Conservation (phyloP, 1,284 basidiomycete genomes). For the Papiliotrema fonsecae region DNA sequence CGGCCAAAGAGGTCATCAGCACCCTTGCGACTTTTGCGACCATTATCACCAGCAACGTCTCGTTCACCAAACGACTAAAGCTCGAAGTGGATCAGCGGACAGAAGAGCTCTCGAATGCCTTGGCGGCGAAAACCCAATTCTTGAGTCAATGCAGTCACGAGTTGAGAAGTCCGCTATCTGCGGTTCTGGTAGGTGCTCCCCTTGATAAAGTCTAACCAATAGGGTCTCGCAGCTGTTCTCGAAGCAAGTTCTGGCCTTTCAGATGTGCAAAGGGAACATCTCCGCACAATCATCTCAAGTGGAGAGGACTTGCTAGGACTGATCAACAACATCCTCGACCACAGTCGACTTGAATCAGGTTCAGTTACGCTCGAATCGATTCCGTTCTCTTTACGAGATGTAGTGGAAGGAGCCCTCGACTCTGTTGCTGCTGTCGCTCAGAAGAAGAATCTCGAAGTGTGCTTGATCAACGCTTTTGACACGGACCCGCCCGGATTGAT, state of each 20-base stretch:
- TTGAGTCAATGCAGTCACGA: conserved; percentile 48
- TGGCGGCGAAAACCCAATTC: conserved; percentile 36
- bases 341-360: conserved; percentile 48
- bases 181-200: conserved; percentile 26
- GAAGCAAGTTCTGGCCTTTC: conserved; percentile 42
- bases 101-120: conserved; percentile 25
- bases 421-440: conserved; percentile 37
- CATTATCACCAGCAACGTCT: conserved; percentile 27
- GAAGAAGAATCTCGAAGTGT: conserved; percentile 39
- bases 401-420: conserved; percentile 40
- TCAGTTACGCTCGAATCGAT: conserved; percentile 48
- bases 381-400: conserved; percentile 46
- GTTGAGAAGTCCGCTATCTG: conserved; percentile 48
- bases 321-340: conserved; percentile 51
- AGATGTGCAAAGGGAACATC: conserved; percentile 47
- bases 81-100: conserved; percentile 30
- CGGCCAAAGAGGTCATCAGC: conserved; percentile 22
- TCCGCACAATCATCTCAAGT: conserved; percentile 47
- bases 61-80: conserved; percentile 28
- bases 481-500: conserved; percentile 34
- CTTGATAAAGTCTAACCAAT: neutral
- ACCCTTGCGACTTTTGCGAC: conserved; percentile 35
- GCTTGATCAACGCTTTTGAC: conserved; percentile 26
- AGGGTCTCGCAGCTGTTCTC: conserved; percentile 46
- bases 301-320: conserved; percentile 50